Evolutionary conservation across 2,329 filamentous ascomycete genomes (phyloP).

Genomic region (Blastomyces gilchristii): DNA sequence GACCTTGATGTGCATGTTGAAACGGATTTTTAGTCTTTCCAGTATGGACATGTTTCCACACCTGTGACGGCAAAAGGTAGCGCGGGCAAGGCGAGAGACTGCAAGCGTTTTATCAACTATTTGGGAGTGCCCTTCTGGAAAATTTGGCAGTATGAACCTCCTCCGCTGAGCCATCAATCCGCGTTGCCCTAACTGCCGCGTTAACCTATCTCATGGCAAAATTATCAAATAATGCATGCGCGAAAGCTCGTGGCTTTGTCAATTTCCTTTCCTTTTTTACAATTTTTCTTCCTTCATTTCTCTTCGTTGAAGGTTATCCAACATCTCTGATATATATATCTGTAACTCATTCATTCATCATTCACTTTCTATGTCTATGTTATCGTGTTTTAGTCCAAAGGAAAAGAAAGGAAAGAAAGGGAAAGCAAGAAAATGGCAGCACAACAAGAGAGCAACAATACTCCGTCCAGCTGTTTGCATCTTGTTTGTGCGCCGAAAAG

Average conservation of each 20-base stretch:
- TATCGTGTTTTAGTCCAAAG: not conserved
- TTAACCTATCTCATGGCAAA: not conserved
- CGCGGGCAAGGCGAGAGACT: not conserved
- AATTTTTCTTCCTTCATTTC: not conserved
- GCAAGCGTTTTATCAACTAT: not conserved
- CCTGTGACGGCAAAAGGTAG: not conserved
- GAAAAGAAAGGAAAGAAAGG: not conserved
- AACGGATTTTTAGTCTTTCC: too few species aligned
- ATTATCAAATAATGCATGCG: not conserved
- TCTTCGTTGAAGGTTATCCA: not conserved
- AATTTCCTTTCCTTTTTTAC: not conserved
- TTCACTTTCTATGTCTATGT: not conserved
- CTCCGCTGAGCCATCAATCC: too few species aligned
- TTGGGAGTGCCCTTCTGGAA: not conserved
- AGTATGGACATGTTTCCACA: not conserved
- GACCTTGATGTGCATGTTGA: too few species aligned
- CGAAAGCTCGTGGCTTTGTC: not conserved
- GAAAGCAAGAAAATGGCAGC: not conserved
- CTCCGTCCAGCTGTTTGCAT: not conserved
- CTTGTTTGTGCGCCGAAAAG: not conserved
- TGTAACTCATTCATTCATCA: not conserved
- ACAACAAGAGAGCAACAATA: not conserved
- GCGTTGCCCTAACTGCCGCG: not conserved
- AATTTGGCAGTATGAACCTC: not conserved
- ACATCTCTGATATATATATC: not conserved